Evolutionary conservation across 352 stramenopile genomes (phyloP).

Genomic region (Pythium pectinolyticum): DNA sequence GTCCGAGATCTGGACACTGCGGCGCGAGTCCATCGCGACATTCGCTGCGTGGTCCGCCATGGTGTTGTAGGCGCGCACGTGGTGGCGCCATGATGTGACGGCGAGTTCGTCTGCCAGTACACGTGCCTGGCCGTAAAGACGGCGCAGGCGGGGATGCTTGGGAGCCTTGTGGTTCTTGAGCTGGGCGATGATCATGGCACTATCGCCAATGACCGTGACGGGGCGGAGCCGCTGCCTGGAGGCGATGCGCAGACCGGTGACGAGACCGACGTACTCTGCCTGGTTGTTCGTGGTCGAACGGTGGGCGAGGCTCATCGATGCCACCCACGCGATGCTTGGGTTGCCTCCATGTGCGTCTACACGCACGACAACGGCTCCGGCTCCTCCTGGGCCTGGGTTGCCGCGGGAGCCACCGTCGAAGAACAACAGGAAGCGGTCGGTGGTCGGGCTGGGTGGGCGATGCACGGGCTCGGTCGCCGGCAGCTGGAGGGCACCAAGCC

Average conservation of each 20-base stretch:
- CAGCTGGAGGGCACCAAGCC: not conserved
- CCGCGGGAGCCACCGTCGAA: not conserved
- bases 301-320: not conserved
- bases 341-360: not conserved
- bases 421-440: not conserved
- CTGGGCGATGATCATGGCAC: not conserved
- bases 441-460: not conserved
- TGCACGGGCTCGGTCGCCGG: not conserved
- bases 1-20: not conserved
- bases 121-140: not conserved
- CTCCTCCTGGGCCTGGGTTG: not conserved
- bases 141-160: not conserved
- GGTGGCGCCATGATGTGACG: not conserved
- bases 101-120: not conserved
- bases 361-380: not conserved
- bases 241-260: not conserved
- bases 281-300: slow-evolving; percentile 4
- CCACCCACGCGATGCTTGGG: not conserved
- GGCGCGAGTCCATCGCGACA: not conserved
- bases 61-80: not conserved
- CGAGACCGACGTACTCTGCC: not conserved
- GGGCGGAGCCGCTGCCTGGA: not conserved
- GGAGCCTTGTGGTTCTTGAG: not conserved
- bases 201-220: slow-evolving; percentile 1
- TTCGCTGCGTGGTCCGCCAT: slow-evolving; percentile 7